These are phyloP conservation scores for Alternaria sp. DNA, from an alignment of 2,329 filamentous ascomycete species.

Conservation along the genomic window DNA sequence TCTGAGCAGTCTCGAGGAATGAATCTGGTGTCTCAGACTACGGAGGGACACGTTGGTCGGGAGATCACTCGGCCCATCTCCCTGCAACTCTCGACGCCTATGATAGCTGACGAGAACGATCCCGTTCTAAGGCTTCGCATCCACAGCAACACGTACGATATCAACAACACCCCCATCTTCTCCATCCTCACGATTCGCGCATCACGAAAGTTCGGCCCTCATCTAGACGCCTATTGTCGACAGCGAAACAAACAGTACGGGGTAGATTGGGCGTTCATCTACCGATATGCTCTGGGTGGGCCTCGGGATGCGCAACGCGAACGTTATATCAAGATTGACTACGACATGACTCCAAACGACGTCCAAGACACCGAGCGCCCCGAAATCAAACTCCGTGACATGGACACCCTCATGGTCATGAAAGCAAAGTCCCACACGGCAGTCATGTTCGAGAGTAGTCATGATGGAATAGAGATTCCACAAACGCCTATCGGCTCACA, in stretches of 20 bases:
- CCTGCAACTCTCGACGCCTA: neutral
- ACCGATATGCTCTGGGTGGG: conserved; percentile 10
- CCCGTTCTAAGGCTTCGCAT: conserved; percentile 14
- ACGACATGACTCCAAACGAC: conserved; percentile 21
- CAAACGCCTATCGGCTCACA: conserved; percentile 1
- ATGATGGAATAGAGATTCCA: neutral
- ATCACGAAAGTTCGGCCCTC: conserved; percentile 21
- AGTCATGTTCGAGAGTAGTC: neutral
- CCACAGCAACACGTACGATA: conserved; percentile 26
- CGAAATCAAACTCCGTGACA: conserved; percentile 7
- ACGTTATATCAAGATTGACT: conserved; percentile 16
- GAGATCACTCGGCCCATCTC: neutral
- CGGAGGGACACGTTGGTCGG: neutral
- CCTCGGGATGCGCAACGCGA: neutral
- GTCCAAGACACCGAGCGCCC: conserved; percentile 16
- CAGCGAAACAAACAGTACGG: conserved; percentile 22
- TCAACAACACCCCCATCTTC: conserved; percentile 16
- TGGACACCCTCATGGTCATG: conserved; percentile 25
- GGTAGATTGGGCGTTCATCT: conserved; percentile 22
- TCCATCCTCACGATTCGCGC: conserved; percentile 22
- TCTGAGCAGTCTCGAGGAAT: neutral
- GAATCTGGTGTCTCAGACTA: neutral
- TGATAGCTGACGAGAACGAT: neutral
- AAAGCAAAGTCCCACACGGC: neutral
- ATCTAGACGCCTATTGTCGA: conserved; percentile 23